Evolutionary conservation across 768 basidiomycete genomes (phyloP), one percentile per base, ranked within the genome.

Genomic region (Pluteus cervinus): DNA sequence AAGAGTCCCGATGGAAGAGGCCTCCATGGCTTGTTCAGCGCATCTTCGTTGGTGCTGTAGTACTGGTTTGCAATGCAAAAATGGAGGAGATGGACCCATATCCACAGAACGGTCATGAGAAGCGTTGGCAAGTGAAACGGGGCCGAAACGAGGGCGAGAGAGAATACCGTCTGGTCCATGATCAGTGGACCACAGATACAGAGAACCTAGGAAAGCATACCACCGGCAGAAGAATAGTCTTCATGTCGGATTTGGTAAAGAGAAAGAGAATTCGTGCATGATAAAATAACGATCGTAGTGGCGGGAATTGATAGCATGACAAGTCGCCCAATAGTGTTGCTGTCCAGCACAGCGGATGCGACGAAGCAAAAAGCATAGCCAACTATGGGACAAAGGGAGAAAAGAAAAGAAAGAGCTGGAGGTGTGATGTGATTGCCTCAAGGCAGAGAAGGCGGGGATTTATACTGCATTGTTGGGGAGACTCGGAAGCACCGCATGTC

Each of bases 61-160:
- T 57, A 59, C 47, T 73, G 71, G 39, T 73, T 73, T 3, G 65
- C 55, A n/a, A 71, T 47, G 41, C 66, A 46, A 46, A 63, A 68
- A 30, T 67, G 67, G 3, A 73, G 49, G 9, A 70, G 51, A 35
- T 73, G 71, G 2, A 68, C 36, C 61, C 58, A 73, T 18, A 68
- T 55, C 71, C 71, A 73, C 4, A 62, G 25, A 1, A 66, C 35
- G 4, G 59, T n/a, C 48, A 16, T 63, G 53, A 5, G 46, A 24
- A 17, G 48, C 50, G 40, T 51, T 48, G 11, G 49, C 45, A 21
- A 49, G 29, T 25, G 39, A 42, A 23, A 45, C 37, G 9, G 44
- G 43, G 18, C 46, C 46, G 30, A 41, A 47, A 23, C 50, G 44
- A 24, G 55, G 54, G 12, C n/a, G n/a, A n/a, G n/a, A n/a, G n/a